phyloP scores from a whole-genome alignment of 192 early-diverging fungal species.

The Gryganskiella cystojenkinii region DNA sequence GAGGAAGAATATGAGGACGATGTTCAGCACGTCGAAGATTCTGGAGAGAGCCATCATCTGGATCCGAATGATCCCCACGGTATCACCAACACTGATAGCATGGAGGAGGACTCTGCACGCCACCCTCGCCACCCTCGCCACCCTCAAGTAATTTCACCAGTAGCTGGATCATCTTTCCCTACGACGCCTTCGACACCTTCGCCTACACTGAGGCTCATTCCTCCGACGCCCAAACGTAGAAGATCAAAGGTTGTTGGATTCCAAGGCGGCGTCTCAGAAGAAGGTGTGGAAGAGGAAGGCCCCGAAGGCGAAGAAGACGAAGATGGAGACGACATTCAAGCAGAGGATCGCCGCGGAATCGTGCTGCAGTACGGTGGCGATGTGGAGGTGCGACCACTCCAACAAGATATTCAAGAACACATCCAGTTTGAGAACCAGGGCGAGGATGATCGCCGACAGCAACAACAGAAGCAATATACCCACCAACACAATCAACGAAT shows the following conservation, averaged over 20 bases:
- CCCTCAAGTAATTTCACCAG: no score
- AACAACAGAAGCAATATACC: neutral
- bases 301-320: conserved; percentile 1
- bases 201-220: conserved; percentile 38
- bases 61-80: no score
- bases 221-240: conserved; percentile 38
- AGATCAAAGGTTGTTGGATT: neutral
- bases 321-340: neutral
- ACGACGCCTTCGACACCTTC: conserved; percentile 40
- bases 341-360: neutral
- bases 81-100: no score
- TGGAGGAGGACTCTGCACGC: no score
- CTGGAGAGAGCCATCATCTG: no score
- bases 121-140: no score
- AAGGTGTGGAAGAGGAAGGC: conserved; percentile 26
- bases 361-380: conserved; percentile 1
- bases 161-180: neutral
- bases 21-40: no score
- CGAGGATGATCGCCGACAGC: neutral
- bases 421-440: neutral
- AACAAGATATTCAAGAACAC: neutral
- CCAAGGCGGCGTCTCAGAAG: neutral
- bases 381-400: neutral
- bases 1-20: conserved; percentile 9
- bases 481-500: neutral